Base-by-base conservation (phyloP, 108 stramenopile genomes). In the Nitzschia sp. region DNA sequence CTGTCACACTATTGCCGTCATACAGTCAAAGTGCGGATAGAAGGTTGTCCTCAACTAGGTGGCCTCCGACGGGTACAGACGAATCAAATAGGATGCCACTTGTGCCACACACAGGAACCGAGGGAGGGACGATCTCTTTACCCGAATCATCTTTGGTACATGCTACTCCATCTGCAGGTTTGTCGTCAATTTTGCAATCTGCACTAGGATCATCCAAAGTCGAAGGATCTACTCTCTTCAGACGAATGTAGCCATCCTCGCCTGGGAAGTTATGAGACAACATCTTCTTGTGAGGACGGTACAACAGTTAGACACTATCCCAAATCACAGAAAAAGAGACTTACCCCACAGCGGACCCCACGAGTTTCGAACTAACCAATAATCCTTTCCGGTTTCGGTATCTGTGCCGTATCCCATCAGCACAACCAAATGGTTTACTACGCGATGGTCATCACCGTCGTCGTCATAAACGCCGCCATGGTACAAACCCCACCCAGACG, bases 351-450 rank as follows among this genome's bases (percentile, higher is more conserved):
- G 41, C 21, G 79, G 73, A 8, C 86, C 76, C 94, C 94, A 96
- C 12, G 79, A 81, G 69, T 96, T 96, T 11, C 91, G 70, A 46
- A 94, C 68, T 58, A 90, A 62, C 84, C 90, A 95, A 71, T 87
- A 95, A 41, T 85, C 77, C 43, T 89, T 76, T 0, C 82, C 85
- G 0, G 88, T 87, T 17, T 67, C 61, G 20, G 77, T 70, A 34
- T 94, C 90, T 10, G 67, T 78, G 20, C 91, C 93, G 63, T 96
- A 96, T 17, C 96, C 93, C 37, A 92, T 86, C 34, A 95, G 71
- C 10, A 88, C 76, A 15, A 96, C 93, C 48, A 83, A 88, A 65
- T 96, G 96, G 65, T 95, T 83, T 29, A 96, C 67, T 66, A 80
- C 80, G n/a, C 65, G 43, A 21, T 60, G 21, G 0, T 64, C 25